These are phyloP conservation scores for Neostapfia colusana DNA, from an alignment of 176 grass and related monocot species.

Conservation along the genomic window DNA sequence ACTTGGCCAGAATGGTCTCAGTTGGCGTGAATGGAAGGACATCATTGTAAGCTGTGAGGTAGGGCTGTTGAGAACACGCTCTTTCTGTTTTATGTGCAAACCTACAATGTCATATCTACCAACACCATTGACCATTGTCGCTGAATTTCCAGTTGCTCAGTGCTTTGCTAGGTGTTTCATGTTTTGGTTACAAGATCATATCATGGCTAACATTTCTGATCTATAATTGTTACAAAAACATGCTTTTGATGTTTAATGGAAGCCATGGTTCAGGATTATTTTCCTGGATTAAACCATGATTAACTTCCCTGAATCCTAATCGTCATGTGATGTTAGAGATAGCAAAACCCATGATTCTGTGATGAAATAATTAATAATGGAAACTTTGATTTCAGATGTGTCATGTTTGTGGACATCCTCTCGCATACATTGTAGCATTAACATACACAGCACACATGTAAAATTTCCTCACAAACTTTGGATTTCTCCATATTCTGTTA, in stretches of 20 bases:
- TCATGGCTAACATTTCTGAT: background rate
- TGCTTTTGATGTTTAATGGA: background rate
- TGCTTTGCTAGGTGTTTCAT: background rate
- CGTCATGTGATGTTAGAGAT: background rate
- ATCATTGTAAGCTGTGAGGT: background rate
- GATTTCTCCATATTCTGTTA: background rate
- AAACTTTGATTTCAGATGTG: no score
- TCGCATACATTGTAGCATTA: background rate
- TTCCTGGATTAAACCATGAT: no score
- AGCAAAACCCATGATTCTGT: background rate
- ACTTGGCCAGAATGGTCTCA: background rate
- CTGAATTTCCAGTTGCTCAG: background rate
- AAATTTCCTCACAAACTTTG: background rate
- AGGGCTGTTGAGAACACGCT: background rate
- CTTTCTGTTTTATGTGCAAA: background rate
- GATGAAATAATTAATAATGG: background rate
- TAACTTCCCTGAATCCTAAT: background rate
- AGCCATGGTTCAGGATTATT: background rate
- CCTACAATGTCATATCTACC: background rate
- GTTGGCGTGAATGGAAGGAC: background rate
- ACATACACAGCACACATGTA: background rate
- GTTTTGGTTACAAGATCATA: background rate
- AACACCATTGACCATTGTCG: background rate
- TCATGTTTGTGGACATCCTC: background rate
- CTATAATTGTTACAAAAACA: background rate